Base-by-base conservation (phyloP, 495 filamentous ascomycete genomes). In the Oleoguttula mirabilis region DNA sequence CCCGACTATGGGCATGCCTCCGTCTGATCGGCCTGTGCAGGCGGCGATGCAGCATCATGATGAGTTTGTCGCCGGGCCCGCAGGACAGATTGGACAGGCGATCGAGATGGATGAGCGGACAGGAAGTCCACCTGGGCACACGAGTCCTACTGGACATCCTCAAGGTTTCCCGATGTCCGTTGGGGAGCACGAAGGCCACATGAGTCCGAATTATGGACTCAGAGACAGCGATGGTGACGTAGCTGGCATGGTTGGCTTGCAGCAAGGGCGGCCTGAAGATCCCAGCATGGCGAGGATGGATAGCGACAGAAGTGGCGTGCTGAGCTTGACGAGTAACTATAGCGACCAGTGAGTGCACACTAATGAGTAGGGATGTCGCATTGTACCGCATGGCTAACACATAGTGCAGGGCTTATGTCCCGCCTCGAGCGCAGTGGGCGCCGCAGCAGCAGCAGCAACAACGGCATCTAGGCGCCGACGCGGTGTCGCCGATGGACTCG, bases 61-160 rank as follows among this genome's bases (percentile, higher is more conserved):
- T 27, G 32, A 32, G 25, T 52, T 39, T 24, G 45, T 43, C 10
- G 44, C 39, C 21, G 49, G 43, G 6, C 56, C 62, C 12, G 66
- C 80, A 15, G 80, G 80, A n/a, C 80, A 84, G 52, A 66, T 80
- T 16, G 80, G 80, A n/a, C 80, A 84, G 52, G 83, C 84, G 0
- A 71, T 87, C 36, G 86, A 88, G 57, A 88, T 93, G 84, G 79
- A 84, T 65, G 66, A 82, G 49, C 52, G 68, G 48, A 69, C 68
- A 1, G 70, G 70, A n/a, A 71, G 63, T 43, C 70, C 72, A 20
- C 61, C 70, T 4, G 33, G 24, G 17, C 60, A 31, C 1, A 47
- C 42, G 23, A 28, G 12, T 17, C 45, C 43, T 15, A n/a, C n/a
- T n/a, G n/a, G n/a, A n/a, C n/a, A n/a, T n/a, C n/a, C n/a, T n/a